Conservation (phyloP, 108 stramenopile genomes). For the Pseudonitzschia pungens region DNA sequence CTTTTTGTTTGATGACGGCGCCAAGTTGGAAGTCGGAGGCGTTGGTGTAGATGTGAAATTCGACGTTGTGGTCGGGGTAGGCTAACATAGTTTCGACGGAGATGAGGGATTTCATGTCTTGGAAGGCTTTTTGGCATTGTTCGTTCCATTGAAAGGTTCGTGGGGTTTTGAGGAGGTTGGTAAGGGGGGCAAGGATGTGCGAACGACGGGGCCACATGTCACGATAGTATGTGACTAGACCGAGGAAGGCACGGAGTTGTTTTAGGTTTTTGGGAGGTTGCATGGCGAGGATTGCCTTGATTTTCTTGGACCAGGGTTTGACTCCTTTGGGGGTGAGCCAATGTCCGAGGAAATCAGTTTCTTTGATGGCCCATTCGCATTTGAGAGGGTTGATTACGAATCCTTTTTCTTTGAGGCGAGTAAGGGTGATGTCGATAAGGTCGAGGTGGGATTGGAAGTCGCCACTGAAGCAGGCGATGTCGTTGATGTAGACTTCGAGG, state of each 20-base stretch:
- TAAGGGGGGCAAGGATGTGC: constrained; percentile 47
- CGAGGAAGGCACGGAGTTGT: constrained; percentile 38
- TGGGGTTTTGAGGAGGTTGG: constrained; percentile 19
- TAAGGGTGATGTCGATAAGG: constrained; percentile 9
- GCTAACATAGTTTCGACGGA: constrained; percentile 37
- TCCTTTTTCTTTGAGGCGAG: constrained; percentile 21
- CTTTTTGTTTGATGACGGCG: constrained; percentile 42
- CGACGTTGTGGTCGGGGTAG: constrained; percentile 44
- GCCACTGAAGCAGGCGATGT: neutral
- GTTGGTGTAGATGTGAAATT: constrained; percentile 38
- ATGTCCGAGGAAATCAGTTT: constrained; percentile 40
- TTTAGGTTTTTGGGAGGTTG: constrained; percentile 19
- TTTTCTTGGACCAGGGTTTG: constrained; percentile 33
- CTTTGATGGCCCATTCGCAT: constrained; percentile 43
- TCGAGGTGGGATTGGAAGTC: neutral
- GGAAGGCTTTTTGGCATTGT: constrained; percentile 41
- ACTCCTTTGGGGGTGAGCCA: constrained; percentile 20
- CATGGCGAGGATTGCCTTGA: constrained; percentile 43
- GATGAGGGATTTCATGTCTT: constrained; percentile 39
- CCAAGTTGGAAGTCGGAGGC: constrained; percentile 39
- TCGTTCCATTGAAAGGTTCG: constrained; percentile 34
- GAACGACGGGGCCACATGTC: constrained; percentile 44
- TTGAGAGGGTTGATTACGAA: constrained; percentile 48
- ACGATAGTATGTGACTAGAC: constrained; percentile 48
- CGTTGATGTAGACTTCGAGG: neutral